These are phyloP conservation scores for Candida sonorensis DNA, from an alignment of 805 yeast species.

Conservation along the genomic window DNA sequence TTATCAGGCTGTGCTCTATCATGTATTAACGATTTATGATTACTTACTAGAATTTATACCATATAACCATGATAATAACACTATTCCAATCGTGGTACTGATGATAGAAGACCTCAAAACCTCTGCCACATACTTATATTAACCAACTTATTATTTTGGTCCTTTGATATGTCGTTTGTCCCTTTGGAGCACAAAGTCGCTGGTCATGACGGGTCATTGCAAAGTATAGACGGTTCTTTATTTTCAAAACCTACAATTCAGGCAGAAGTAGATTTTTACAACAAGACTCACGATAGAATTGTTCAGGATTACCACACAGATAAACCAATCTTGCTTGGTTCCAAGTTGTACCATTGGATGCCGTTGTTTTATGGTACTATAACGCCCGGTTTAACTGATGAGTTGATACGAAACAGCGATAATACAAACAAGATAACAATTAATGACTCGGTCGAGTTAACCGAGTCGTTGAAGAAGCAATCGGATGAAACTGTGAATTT, in stretches of 20 bases:
- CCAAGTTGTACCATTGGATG: conserved; percentile 44
- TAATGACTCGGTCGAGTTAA: too few species aligned
- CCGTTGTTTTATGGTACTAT: conserved; percentile 62
- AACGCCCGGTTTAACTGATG: conserved; percentile 34
- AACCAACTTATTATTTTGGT: not conserved
- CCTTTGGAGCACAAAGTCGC: conserved; percentile 70
- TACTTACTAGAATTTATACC: too few species aligned
- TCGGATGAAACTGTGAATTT: too few species aligned
- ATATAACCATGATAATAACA: too few species aligned
- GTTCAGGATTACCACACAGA: not conserved
- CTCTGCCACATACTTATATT: not conserved
- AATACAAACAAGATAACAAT: too few species aligned
- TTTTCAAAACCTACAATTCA: conserved; percentile 62
- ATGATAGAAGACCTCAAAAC: too few species aligned
- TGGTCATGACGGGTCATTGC: conserved; percentile 80
- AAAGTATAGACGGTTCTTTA: conserved; percentile 54
- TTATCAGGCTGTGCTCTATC: too few species aligned
- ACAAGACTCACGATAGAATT: conserved; percentile 20
- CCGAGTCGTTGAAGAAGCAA: too few species aligned
- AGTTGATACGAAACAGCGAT: too few species aligned
- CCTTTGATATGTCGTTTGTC: conserved; percentile 18
- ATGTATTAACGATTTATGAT: too few species aligned
- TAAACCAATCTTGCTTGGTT: conserved; percentile 26
- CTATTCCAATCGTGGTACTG: too few species aligned
- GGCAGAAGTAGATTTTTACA: conserved; percentile 75